Evolutionary conservation across 352 stramenopile species (phyloP), one percentile per base, ranked within the genome.

Genomic region (Globisporangium lucens): DNA sequence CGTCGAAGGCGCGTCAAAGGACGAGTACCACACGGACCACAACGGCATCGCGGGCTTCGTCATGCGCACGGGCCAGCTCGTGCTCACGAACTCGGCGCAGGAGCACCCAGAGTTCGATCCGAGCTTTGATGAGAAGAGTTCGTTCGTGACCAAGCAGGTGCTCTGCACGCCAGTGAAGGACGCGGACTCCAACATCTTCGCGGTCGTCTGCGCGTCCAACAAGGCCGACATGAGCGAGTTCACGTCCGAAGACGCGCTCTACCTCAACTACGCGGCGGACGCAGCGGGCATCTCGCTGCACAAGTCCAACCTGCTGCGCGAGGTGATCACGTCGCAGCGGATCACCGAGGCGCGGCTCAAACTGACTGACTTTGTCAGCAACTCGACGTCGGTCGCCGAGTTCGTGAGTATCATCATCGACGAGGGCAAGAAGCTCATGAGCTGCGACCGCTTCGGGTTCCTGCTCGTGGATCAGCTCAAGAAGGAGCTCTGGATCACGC

Each of bases 401-500:
- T 87, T 90, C 52, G 80, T 85, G n/a, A 63, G 75, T 41, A 66
- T 90, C 15, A 79, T 90, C 22, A 83, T 85, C 64, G 70, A 72
- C 6, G 77, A 90, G 63, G 82, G 82, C 6, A 80, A 74, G 65
- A 83, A 83, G 30, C 71, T 90, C 24, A 76, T 88, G 68, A 73
- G 73, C 43, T 88, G 82, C 53, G 79, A 90, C 53, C 77, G 82
- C 22, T 90, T 90, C 46, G 79, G 82, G 0, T 86, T 90, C 35
- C 67, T 90, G 35, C 67, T 90, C 0, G 79, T 90, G 9, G 79
- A 90, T 27, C 77, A 85, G 30, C 62, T 90, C 46, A 90, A 90
- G 58, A 88, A 90, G 43, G 79, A 90, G 63, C 69, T 90, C 3
- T 90, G 82, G 82, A 88, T 90, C 68, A 85, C 77, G 38, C 78